Evolutionary conservation across 352 stramenopile genomes (phyloP).

Genomic region (Phytophthora agathidicida): DNA sequence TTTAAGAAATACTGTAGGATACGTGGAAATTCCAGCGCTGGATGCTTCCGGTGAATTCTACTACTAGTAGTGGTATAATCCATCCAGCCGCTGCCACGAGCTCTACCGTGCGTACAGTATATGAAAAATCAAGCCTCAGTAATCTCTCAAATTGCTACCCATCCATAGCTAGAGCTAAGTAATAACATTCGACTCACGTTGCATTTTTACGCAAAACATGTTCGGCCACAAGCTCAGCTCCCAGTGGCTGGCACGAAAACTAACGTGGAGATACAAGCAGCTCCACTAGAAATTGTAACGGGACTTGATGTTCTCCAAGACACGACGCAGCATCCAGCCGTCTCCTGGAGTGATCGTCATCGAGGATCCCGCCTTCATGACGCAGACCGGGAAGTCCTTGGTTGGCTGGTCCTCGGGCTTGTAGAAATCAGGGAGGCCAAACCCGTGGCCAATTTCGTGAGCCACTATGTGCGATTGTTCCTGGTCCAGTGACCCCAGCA

Average conservation of each 20-base stretch:
- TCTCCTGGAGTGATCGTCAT: constrained; percentile 27
- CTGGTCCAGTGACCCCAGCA: constrained; percentile 34
- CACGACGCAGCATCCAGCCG: constrained; percentile 41
- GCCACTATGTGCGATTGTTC: constrained; percentile 42
- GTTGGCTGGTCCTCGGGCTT: constrained; percentile 18
- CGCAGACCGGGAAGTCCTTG: constrained; percentile 24
- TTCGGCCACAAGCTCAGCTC: constrained; percentile 3
- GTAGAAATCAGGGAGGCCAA: constrained; percentile 30
- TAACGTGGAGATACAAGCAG: neutral
- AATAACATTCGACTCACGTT: too few relatives aligned
- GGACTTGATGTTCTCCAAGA: constrained; percentile 26
- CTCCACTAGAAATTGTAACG: constrained; percentile 24
- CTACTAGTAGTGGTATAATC: too few relatives aligned
- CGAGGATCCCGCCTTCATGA: constrained; percentile 34
- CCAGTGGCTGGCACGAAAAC: constrained; percentile 1
- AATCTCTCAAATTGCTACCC: too few relatives aligned
- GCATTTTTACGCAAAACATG: neutral
- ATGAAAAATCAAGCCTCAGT: too few relatives aligned
- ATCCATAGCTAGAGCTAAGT: too few relatives aligned
- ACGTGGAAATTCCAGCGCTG: too few relatives aligned
- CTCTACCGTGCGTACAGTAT: too few relatives aligned
- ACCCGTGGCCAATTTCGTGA: constrained; percentile 52
- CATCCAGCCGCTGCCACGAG: too few relatives aligned
- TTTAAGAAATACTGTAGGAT: too few relatives aligned
- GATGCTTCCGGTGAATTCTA: too few relatives aligned